phyloP scores from a whole-genome alignment of 192 early-diverging fungal species.

The Linnemannia zychae region DNA sequence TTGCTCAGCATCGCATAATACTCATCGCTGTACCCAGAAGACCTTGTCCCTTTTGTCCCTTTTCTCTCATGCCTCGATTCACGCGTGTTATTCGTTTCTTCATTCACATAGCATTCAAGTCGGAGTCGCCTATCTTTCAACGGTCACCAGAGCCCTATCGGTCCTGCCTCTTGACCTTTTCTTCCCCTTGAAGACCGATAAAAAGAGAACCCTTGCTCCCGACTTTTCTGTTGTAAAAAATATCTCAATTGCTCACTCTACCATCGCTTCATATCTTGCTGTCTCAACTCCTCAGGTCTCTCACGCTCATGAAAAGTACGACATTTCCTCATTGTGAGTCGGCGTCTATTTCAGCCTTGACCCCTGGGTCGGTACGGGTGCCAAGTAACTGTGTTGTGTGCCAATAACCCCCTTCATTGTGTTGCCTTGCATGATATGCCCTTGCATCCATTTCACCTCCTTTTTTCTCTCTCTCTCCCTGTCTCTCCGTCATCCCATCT shows the following conservation, averaged over 20 bases:
- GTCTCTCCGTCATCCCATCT: neutral
- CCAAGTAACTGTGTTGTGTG: too few species aligned
- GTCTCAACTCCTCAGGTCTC: conserved; percentile 1
- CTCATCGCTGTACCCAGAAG: neutral
- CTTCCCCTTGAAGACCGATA: neutral
- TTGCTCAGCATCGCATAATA: neutral
- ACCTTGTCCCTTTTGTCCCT: neutral
- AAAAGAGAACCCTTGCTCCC: neutral
- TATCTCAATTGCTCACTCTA: conserved; percentile 8
- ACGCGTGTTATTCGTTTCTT: neutral
- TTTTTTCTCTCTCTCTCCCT: neutral
- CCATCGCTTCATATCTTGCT: neutral
- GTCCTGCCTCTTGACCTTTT: neutral
- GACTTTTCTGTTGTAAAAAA: neutral
- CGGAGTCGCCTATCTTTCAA: neutral
- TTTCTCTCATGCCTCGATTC: neutral
- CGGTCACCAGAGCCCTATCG: neutral
- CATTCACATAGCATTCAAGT: neutral
- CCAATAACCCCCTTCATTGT: neutral
- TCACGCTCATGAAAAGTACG: too few species aligned
- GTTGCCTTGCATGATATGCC: neutral
- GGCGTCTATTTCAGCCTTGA: neutral
- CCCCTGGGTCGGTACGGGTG: neutral
- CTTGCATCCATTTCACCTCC: neutral
- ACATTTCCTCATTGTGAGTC: neutral